Evolutionary conservation across 2,329 filamentous ascomycete species (phyloP).

Genomic region (Colletotrichum cereale): DNA sequence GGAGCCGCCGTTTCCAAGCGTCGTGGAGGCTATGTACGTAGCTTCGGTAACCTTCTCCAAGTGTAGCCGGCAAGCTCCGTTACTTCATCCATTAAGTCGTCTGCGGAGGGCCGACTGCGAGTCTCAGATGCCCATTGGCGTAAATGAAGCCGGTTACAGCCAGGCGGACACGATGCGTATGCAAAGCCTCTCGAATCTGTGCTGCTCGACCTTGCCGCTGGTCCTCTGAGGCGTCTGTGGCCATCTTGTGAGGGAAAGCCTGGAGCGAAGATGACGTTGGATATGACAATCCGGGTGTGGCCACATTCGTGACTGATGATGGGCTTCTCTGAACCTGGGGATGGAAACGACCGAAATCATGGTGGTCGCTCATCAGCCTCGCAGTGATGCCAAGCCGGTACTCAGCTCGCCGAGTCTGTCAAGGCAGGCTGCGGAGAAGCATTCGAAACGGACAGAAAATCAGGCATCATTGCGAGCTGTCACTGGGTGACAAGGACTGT

Average conservation of each 20-base stretch:
- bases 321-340: neutral
- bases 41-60: conserved; percentile 1
- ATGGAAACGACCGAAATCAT: conserved; percentile 9
- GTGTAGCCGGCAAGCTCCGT: conserved; percentile 7
- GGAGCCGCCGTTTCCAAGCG: conserved; percentile 16
- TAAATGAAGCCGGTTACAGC: neutral
- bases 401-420: conserved; percentile 10
- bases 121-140: neutral
- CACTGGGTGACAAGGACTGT: conserved; percentile 8
- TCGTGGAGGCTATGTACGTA: conserved; percentile 5
- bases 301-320: neutral
- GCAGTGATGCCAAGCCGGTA: conserved; percentile 24
- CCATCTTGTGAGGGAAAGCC: neutral
- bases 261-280: neutral
- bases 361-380: conserved; percentile 13
- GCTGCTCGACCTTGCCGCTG: neutral
- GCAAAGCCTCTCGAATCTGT: neutral
- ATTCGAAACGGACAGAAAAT: conserved; percentile 26
- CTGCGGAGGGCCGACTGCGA: neutral
- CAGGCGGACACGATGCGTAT: neutral
- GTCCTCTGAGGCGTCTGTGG: neutral
- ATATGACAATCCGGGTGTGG: conserved; percentile 1
- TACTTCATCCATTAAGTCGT: conserved; percentile 13
- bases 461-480: conserved; percentile 34
- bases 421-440: neutral